phyloP scores from a whole-genome alignment of 208 protist genomes.

The Novymonas esmeraldas region DNA sequence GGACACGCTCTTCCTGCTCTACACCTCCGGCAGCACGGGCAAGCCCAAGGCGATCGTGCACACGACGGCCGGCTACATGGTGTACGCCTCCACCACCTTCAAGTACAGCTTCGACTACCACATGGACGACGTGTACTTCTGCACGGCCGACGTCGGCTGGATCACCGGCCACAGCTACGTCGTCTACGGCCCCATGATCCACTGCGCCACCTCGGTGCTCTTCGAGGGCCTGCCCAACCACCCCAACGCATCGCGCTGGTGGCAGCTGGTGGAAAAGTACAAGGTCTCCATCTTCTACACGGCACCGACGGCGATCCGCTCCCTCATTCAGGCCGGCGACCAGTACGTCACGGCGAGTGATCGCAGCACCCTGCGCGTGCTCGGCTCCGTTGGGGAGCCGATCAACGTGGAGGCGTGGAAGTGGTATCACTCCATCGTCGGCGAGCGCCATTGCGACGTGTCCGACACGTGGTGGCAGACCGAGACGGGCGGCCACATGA shows the following conservation, averaged over 20 bases:
- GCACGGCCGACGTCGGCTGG: slow-evolving; percentile 93
- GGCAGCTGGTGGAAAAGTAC: slow-evolving; percentile 95
- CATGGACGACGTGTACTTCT: slow-evolving; percentile 95
- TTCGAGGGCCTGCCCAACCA: slow-evolving; percentile 96
- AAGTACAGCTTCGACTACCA: slow-evolving; percentile 97
- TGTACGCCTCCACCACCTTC: slow-evolving; percentile 93
- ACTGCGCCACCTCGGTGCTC: slow-evolving; percentile 95
- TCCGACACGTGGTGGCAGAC: slow-evolving; percentile 99
- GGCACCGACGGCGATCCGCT: slow-evolving; percentile 95
- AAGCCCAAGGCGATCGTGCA: slow-evolving; percentile 97
- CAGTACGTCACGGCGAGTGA: slow-evolving; percentile 70
- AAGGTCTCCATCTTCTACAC: slow-evolving; percentile 98
- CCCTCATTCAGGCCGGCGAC: slow-evolving; percentile 84
- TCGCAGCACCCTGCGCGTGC: slow-evolving; percentile 85
- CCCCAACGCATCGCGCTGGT: slow-evolving; percentile 88
- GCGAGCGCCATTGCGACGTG: slow-evolving; percentile 88
- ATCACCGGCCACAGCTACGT: slow-evolving; percentile 99
- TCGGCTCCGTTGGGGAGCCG: slow-evolving; percentile 97
- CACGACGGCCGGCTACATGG: slow-evolving; percentile 94
- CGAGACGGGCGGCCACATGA: slow-evolving; percentile 97
- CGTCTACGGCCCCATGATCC: slow-evolving; percentile 97
- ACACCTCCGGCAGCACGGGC: slow-evolving; percentile 98
- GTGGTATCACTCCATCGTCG: slow-evolving; percentile 95
- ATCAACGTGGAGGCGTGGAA: slow-evolving; percentile 95
- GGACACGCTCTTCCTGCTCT: slow-evolving; percentile 97